Base-by-base conservation (phyloP, 2,329 filamentous ascomycete species). In the Trichoderma simmonsii region DNA sequence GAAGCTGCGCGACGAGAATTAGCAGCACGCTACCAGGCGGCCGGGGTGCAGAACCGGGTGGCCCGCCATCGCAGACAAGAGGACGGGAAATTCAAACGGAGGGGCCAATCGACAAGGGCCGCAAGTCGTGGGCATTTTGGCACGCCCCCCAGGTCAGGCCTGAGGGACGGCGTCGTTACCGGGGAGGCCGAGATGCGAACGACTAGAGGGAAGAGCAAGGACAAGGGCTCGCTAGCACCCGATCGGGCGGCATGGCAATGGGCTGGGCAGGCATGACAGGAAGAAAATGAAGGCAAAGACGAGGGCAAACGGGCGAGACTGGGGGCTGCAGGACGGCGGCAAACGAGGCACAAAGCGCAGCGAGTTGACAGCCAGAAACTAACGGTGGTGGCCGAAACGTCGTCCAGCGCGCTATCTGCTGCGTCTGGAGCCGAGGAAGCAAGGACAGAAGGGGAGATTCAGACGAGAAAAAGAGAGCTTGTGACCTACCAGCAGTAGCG, bases 141-240 rank as follows among this genome's bases (percentile, higher is more conserved):
- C 66, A 70, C 71, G 34, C 62, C 64, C 66, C 65, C 68, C 60
- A 70, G 68, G 34, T 24, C 39, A 24, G 56, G 56, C 28, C 56
- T 32, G 43, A 21, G 18, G 54, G 61, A 64, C 71, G 63, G 71
- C 68, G 68, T 57, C 36, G 68, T 51, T 57, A 65, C 71, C 71
- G 71, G 71, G 71, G 68, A 73, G 71, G 66, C 71, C 71, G 71
- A 73, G 67, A 71, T 70, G 71, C 54, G 61, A 61, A 66, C 56
- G 68, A 32, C 51, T 59, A 71, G 71, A 64, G 51, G 51, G 39
- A 26, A 61, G 60, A 24, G 61, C 68, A 66, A 65, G 68, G 48
- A 66, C 61, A 73, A 71, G 67, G 71, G 71, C 61, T 62, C 21
- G 51, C 67, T 59, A 51, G 71, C 57, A 71, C 60, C 68, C 71